These are phyloP conservation scores for Ilex paraguariensis DNA, from an alignment of 305 asterid species.

Conservation along the genomic window DNA sequence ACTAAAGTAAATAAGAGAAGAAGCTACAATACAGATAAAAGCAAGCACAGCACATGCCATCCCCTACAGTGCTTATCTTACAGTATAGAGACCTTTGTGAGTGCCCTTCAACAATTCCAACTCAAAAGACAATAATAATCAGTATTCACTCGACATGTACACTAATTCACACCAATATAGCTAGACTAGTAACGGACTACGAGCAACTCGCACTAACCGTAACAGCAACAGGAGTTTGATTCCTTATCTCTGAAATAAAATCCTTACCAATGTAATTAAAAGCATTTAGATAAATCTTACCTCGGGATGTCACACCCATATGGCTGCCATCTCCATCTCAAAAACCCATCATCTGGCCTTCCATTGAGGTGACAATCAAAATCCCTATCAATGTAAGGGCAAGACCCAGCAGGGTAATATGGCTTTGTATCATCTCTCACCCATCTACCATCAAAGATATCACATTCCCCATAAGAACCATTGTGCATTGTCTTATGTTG, in stretches of 20 bases:
- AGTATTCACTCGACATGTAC: too few species aligned
- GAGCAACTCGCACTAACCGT: too few species aligned
- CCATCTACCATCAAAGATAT: constrained; percentile 84
- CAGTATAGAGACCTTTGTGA: neutral
- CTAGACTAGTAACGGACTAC: too few species aligned
- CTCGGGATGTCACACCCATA: constrained; percentile 77
- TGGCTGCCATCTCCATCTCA: constrained; percentile 92
- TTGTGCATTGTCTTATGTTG: neutral
- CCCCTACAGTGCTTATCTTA: neutral
- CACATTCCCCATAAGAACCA: constrained; percentile 55
- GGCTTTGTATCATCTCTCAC: constrained; percentile 72
- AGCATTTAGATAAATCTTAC: constrained; percentile 27
- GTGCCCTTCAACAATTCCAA: neutral
- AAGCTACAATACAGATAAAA: too few species aligned
- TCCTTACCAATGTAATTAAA: too few species aligned
- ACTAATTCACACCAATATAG: too few species aligned
- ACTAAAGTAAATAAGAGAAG: too few species aligned
- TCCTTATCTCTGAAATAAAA: too few species aligned
- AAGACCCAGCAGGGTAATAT: constrained; percentile 73
- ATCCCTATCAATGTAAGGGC: constrained; percentile 79
- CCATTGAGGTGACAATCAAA: constrained; percentile 78
- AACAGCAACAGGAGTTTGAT: too few species aligned
- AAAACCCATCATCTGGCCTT: constrained; percentile 61
- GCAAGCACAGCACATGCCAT: neutral
- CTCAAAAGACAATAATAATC: neutral